These are phyloP conservation scores for Dendrothele bispora DNA, from an alignment of 768 basidiomycete genomes.

Conservation along the genomic window DNA sequence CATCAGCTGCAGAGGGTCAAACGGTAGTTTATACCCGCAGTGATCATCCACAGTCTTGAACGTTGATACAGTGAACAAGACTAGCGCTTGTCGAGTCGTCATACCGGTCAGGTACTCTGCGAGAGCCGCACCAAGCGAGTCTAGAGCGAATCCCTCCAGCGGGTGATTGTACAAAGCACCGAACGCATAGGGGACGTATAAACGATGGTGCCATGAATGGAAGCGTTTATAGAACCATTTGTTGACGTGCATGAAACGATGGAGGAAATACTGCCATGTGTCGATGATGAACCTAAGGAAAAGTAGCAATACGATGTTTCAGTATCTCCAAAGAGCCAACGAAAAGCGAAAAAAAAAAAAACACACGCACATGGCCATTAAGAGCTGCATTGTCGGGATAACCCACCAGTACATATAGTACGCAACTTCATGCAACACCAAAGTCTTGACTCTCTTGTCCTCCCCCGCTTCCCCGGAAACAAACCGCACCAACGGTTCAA, in stretches of 20 bases:
- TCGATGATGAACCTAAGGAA: constrained; percentile 82
- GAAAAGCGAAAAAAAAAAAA: not conserved
- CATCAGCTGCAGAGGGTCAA: constrained; percentile 87
- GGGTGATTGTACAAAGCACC: constrained; percentile 98
- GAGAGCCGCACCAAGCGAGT: constrained; percentile 75
- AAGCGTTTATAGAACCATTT: constrained; percentile 88
- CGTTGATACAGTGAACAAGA: constrained; percentile 83
- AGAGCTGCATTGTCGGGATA: constrained; percentile 70
- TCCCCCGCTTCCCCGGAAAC: constrained; percentile 42
- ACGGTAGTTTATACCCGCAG: constrained; percentile 87
- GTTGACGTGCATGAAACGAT: constrained; percentile 89
- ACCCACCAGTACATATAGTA: constrained; percentile 92
- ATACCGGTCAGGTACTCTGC: constrained; percentile 71
- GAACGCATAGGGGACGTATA: constrained; percentile 96
- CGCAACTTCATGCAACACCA: constrained; percentile 40
- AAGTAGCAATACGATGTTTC: constrained; percentile 1
- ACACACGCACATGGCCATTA: constrained; percentile 77
- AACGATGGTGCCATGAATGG: constrained; percentile 92
- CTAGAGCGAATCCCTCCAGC: constrained; percentile 89
- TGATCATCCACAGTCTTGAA: constrained; percentile 96
- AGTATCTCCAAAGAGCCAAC: constrained; percentile 1
- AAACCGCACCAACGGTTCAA: constrained; percentile 36
- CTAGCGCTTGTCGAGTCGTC: constrained; percentile 76
- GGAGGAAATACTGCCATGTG: constrained; percentile 98
- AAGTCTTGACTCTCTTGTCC: too few species aligned